phyloP scores from a whole-genome alignment of 768 basidiomycete genomes.

The Amanita pseudoporphyria region DNA sequence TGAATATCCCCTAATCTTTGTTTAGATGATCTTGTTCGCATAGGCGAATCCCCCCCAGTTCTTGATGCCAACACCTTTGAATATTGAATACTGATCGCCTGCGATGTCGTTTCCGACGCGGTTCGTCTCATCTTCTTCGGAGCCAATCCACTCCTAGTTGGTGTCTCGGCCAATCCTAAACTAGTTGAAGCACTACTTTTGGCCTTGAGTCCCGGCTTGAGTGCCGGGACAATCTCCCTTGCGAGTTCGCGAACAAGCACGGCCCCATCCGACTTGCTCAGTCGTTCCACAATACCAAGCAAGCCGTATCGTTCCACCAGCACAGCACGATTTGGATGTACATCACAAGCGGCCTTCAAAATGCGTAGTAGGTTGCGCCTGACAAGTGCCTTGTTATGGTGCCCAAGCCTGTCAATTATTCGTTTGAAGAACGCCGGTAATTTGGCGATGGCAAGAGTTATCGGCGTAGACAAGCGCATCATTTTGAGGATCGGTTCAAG shows the following conservation, averaged over 20 bases:
- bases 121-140: conserved; percentile 59
- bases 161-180: conserved; percentile 8
- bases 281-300: conserved; percentile 66
- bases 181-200: not conserved
- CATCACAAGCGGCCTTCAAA: conserved; percentile 78
- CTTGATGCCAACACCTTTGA: conserved; percentile 21
- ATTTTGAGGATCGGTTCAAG: conserved; percentile 92
- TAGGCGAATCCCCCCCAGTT: conserved; percentile 19
- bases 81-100: not conserved
- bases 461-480: conserved; percentile 61
- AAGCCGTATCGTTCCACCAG: conserved; percentile 79
- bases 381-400: conserved; percentile 74
- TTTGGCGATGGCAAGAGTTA: conserved; percentile 73
- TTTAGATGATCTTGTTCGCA: conserved; percentile 23
- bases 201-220: conserved; percentile 50
- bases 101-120: conserved; percentile 54
- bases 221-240: conserved; percentile 71
- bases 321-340: conserved; percentile 75
- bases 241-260: conserved; percentile 87
- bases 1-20: conserved; percentile 55
- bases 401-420: conserved; percentile 69
- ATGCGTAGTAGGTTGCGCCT: conserved; percentile 85
- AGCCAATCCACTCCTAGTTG: conserved; percentile 30
- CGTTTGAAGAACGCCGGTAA: conserved; percentile 78
- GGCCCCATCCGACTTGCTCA: conserved; percentile 80